phyloP scores from a whole-genome alignment of 176 grass and related monocot species.

The Eleusine coracana region DNA sequence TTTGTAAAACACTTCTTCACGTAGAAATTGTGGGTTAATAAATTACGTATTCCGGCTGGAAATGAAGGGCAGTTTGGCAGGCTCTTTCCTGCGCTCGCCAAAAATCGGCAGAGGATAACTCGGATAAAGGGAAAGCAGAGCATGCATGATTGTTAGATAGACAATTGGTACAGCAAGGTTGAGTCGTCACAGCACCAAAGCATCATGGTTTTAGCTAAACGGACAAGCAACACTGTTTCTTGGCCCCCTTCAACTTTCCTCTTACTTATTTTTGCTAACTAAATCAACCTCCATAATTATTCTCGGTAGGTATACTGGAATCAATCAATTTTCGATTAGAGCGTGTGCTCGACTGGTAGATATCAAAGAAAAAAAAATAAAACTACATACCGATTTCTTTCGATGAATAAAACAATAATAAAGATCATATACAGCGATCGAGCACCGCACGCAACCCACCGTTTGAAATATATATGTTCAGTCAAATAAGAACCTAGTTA shows the following conservation, averaged over 20 bases:
- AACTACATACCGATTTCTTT: not conserved
- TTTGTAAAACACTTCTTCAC: not conserved
- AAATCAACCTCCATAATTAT: not conserved
- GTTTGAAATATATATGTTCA: not conserved
- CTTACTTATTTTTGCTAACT: not conserved
- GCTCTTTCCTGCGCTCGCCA: not conserved
- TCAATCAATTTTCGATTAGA: not conserved
- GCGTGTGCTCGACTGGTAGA: not conserved
- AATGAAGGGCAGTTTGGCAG: not conserved
- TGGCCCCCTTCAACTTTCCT: not conserved
- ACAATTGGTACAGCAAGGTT: conserved; percentile 15
- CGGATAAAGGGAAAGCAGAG: conserved; percentile 16
- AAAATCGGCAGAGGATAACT: conserved; percentile 21
- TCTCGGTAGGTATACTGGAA: not conserved
- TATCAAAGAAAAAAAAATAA: not conserved
- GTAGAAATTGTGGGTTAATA: not conserved
- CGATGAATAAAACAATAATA: not conserved
- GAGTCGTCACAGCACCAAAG: conserved; percentile 11
- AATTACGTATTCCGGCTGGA: not conserved
- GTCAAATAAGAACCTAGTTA: conserved; percentile 11
- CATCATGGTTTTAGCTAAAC: conserved; percentile 29
- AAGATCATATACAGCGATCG: not conserved
- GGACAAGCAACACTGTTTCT: conserved; percentile 23
- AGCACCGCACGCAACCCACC: not conserved
- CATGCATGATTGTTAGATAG: conserved; percentile 27